Percentiles rank a stretch among this genome's conserved stretches.
Evolutionary conservation across 441 rosid genomes (phyloP).

Genomic region (Macaranga tanarius): DNA sequence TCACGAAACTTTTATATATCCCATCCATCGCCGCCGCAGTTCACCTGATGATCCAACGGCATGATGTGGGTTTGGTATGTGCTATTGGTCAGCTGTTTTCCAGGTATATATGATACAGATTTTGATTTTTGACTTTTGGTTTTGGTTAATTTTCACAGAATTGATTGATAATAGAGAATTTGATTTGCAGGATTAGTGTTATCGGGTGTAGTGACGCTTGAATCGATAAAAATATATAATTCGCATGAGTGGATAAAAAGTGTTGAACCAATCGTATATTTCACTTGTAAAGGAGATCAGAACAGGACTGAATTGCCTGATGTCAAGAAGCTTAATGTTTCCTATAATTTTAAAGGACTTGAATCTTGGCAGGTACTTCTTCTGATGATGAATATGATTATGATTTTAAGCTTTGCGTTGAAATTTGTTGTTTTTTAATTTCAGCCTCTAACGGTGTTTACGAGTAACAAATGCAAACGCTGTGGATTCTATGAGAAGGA

Average conservation of each 20-base stretch:
- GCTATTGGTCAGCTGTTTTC: constrained; percentile 40
- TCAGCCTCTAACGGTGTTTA: constrained; percentile 70
- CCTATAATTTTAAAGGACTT: constrained; percentile 63
- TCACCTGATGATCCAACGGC: no score
- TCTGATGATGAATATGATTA: no score
- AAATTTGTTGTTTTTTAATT: background rate
- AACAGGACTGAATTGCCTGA: constrained; percentile 62
- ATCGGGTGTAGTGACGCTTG: constrained; percentile 57
- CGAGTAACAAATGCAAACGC: constrained; percentile 71
- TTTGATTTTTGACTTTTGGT: background rate
- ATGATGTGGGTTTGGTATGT: constrained; percentile 30
- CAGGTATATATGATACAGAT: constrained; percentile 40
- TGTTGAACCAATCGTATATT: constrained; percentile 63
- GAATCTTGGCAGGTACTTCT: constrained; percentile 48
- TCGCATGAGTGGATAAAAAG: constrained; percentile 67
- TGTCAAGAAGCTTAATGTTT: constrained; percentile 42
- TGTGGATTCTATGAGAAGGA: constrained; percentile 86
- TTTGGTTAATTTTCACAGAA: background rate
- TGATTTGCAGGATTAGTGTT: constrained; percentile 40
- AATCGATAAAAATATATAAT: constrained; percentile 56
- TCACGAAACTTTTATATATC: no score
- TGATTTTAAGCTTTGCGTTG: no score
- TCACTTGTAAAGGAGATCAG: constrained; percentile 66
- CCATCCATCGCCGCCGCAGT: background rate
- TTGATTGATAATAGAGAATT: background rate